Evolutionary conservation across 164 flowering plant species (phyloP), one percentile per base, ranked within the genome.

Genomic region (Taxillus chinensis): DNA sequence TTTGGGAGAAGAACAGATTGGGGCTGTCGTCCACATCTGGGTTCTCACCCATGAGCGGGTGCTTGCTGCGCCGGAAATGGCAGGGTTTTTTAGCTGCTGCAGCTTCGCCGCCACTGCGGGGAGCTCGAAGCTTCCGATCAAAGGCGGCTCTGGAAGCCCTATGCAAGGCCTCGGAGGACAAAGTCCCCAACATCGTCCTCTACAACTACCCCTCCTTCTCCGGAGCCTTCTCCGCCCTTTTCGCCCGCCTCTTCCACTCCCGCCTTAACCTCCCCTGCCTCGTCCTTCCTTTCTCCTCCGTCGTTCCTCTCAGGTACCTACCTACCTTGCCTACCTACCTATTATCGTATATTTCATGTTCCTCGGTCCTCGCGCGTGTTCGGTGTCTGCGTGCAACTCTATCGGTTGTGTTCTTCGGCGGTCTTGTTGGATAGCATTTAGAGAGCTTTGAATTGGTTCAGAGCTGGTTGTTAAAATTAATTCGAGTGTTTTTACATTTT

Each of bases 181-280:
- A 56, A 71, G 73, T 70, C 15, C 81, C 86, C 42, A 80, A 82
- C 65, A 38, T 93, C 12, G 80, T 78, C 10, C 80, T 93, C 57
- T 93, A 93, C 86, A 90, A 90, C 68, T 93, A 93, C 70, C 97
- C 99, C 0, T 89, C 96, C 0, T 81, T 87, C 69, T 83, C 96
- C 8, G 97, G 97, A 8, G 90, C 95, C 0, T 83, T 75, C 62
- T 71, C 88, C 0, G 89, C 99, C 57, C 87, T 90, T 45, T 89
- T 84, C 71, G 88, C 97, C 65, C 88, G 69, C 63, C 82, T 89
- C 74, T 90, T 82, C 75, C 95, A 90, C 73, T 70, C 86, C 60
- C 87, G 68, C 49, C 80, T 87, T 74, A 37, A 65, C 43, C 67
- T 78, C 12, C 92, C 88, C 42, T 75, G 71, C 75, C 89, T 93